phyloP scores from a whole-genome alignment of 192 early-diverging fungal species.

The Phlyctochytrium bullatum region DNA sequence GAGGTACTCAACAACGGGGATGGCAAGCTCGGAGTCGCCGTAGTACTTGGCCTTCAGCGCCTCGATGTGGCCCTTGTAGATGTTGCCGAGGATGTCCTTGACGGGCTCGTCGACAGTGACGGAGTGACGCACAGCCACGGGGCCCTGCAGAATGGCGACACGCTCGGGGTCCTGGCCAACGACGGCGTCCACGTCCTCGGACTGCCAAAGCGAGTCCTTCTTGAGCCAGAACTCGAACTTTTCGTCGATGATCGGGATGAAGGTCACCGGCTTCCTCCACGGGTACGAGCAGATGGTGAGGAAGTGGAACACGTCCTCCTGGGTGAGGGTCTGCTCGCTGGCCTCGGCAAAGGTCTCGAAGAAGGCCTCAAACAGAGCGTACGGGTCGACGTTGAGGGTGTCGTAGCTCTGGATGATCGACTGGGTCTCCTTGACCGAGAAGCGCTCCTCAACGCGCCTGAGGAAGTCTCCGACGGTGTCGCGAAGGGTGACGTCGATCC shows the following conservation, averaged over 20 bases:
- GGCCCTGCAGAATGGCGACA: conserved; percentile 85
- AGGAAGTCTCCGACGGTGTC: conserved; percentile 77
- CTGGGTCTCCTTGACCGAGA: conserved; percentile 52
- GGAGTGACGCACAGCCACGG: conserved; percentile 74
- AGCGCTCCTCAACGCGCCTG: conserved; percentile 85
- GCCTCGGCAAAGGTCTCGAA: conserved; percentile 68
- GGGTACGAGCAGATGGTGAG: conserved; percentile 69
- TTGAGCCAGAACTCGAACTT: conserved; percentile 88
- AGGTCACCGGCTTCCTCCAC: conserved; percentile 85
- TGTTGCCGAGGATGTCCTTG: conserved; percentile 79
- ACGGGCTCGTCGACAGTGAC: conserved; percentile 79
- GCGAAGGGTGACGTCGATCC: conserved; percentile 73
- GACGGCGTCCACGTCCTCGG: conserved; percentile 81
- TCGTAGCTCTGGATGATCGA: conserved; percentile 66
- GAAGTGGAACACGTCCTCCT: conserved; percentile 84
- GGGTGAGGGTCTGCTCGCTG: conserved; percentile 69
- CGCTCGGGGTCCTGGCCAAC: conserved; percentile 81
- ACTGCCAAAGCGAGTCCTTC: conserved; percentile 89
- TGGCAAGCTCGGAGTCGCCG: conserved; percentile 51
- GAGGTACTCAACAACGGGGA: conserved; percentile 81
- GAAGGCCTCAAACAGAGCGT: conserved; percentile 64
- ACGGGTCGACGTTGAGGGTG: conserved; percentile 60
- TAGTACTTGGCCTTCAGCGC: conserved; percentile 73
- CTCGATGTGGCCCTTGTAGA: conserved; percentile 77
- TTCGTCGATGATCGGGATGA: conserved; percentile 81